Conservation (phyloP, 768 basidiomycete genomes). For the Amanita molliuscula region DNA sequence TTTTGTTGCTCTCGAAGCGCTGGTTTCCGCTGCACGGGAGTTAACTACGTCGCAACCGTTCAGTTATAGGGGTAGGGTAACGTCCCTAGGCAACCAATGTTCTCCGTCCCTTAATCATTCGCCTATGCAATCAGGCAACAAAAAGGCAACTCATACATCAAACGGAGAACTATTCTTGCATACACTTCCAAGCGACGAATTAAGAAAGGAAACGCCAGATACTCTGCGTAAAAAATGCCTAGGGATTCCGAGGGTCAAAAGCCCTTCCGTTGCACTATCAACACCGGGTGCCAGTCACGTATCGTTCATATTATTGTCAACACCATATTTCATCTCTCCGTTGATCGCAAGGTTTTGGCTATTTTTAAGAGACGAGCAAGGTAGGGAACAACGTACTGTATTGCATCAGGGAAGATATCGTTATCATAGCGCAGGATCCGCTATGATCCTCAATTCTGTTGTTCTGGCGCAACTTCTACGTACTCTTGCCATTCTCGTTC, state of each 20-base stretch:
- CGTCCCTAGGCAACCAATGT: slow-evolving; percentile 51
- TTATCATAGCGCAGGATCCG: slow-evolving; percentile 70
- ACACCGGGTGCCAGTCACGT: not conserved
- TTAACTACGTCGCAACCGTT: slow-evolving; percentile 28
- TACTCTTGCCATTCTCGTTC: slow-evolving; percentile 69
- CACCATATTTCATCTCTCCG: slow-evolving; percentile 83
- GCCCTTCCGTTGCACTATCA: slow-evolving; percentile 17
- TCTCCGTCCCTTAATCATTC: slow-evolving; percentile 44
- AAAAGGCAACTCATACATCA: slow-evolving; percentile 34
- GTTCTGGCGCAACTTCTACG: slow-evolving; percentile 68
- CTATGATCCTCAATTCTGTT: slow-evolving; percentile 71
- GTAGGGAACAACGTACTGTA: slow-evolving; percentile 61
- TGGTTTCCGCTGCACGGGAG: slow-evolving; percentile 82
- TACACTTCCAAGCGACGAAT: slow-evolving; percentile 13
- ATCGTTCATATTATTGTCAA: slow-evolving; percentile 60
- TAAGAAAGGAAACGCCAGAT: slow-evolving; percentile 27
- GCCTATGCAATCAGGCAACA: not conserved
- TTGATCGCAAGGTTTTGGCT: slow-evolving; percentile 91
- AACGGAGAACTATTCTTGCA: slow-evolving; percentile 52
- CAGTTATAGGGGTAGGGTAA: slow-evolving; percentile 40
- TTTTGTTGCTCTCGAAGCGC: slow-evolving; percentile 73
- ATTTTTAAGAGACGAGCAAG: slow-evolving; percentile 81
- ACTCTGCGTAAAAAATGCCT: slow-evolving; percentile 31
- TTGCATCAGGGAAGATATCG: slow-evolving; percentile 39
- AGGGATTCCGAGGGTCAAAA: slow-evolving; percentile 34